Base-by-base conservation (phyloP, 768 basidiomycete species). In the Kwoniella mangroviensis region DNA sequence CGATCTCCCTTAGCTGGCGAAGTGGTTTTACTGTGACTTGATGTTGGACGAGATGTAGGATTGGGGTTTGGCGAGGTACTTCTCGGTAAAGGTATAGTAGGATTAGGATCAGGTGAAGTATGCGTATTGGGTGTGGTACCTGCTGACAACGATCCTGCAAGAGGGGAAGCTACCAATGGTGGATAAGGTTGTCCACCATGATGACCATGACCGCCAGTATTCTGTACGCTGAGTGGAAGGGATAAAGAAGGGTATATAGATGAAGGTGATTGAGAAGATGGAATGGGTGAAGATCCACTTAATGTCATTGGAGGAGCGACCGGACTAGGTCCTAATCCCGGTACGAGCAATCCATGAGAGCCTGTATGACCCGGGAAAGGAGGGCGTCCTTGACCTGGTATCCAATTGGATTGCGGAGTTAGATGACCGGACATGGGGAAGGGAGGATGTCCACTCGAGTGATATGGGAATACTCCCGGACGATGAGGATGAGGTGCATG, bases 131-230 rank as follows among this genome's bases (percentile, higher is more conserved):
- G 53, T 6, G 15, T 57, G 5, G 67, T 28, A 19, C 73, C 74
- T 1, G 68, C 67, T 9, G 71, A 63, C 6, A 79, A 65, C 3
- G 78, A 74, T 0, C 78, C 78, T 40, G 78, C 78, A 11, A 79
- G 67, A 3, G 78, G 78, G 4, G 78, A 79, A 26, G 78, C 73
- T 17, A 61, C 72, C 1, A 73, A 42, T 34, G 49, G 65, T 24
- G 59, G 72, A 49, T 57, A 73, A 9, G 43, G 22, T 24, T 58
- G 68, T 9, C 63, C 51, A 22, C 34, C 34, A 34, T 34, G 34
- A 34, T 49, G 45, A 15, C 45, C 45, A 49, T 49, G 68, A 2
- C 63, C 51, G 19, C 74, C 74, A 15, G 74, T 72, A 53, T 73
- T 72, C 26, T 76, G 72, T 12, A 68, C 75, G 45, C 63, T 73